Conservation (phyloP, 2,329 filamentous ascomycete species). For the Exophiala bonariae region DNA sequence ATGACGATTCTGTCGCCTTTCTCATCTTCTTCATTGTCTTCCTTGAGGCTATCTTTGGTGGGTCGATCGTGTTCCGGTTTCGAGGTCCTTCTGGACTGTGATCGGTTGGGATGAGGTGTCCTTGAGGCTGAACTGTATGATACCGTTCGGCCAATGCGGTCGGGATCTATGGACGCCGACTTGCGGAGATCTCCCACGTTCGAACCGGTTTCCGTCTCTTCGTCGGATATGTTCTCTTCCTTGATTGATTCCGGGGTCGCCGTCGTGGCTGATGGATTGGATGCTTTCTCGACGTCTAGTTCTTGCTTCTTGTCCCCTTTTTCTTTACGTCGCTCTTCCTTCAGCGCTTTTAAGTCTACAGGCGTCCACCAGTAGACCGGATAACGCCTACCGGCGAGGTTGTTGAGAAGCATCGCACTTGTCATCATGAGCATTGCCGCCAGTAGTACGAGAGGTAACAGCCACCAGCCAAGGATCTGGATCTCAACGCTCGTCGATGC, state of each 20-base stretch:
- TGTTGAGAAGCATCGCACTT: slow-evolving; percentile 67
- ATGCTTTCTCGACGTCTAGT: slow-evolving; percentile 10
- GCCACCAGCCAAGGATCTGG: slow-evolving; percentile 64
- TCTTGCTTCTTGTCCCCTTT: neutral
- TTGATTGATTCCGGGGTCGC: neutral
- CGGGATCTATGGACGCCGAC: neutral
- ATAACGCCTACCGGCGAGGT: slow-evolving; percentile 62
- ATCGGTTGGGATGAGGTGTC: slow-evolving; percentile 1
- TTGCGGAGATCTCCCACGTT: slow-evolving; percentile 4
- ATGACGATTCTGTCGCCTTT: slow-evolving; percentile 18
- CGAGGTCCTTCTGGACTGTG: neutral
- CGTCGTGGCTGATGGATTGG: neutral
- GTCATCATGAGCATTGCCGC: slow-evolving; percentile 61
- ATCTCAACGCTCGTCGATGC: slow-evolving; percentile 61
- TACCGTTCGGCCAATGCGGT: neutral
- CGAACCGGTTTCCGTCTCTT: slow-evolving; percentile 10
- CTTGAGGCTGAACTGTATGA: slow-evolving; percentile 9
- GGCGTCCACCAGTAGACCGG: slow-evolving; percentile 63
- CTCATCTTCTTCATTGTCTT: slow-evolving; percentile 1
- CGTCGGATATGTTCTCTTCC: slow-evolving; percentile 5
- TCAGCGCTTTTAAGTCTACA: slow-evolving; percentile 20
- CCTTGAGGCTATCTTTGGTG: neutral
- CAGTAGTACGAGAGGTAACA: slow-evolving; percentile 64
- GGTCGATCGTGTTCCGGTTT: neutral
- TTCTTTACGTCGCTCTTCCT: slow-evolving; percentile 10